Evolutionary conservation across 108 stramenopile genomes (phyloP).

Genomic region (Skeletonema costatum): DNA sequence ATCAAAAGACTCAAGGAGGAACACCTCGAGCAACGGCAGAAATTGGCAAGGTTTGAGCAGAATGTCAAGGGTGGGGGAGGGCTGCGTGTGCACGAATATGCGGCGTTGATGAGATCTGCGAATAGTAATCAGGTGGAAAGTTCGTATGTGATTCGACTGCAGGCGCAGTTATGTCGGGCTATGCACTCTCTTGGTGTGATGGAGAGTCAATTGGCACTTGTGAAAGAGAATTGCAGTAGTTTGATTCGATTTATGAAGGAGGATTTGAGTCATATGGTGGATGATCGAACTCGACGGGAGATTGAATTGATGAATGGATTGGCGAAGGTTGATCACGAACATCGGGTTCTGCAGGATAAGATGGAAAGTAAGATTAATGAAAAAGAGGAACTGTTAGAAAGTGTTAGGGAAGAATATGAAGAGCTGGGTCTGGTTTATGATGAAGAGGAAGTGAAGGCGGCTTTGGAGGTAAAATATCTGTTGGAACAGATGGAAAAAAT

Average conservation of each 20-base stretch:
- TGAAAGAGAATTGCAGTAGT: constrained; percentile 43
- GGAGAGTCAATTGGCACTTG: constrained; percentile 77
- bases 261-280: constrained; percentile 50
- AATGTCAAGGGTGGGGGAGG: constrained; percentile 33
- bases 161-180: constrained; percentile 81
- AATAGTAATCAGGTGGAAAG: constrained; percentile 44
- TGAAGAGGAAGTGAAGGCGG: constrained; percentile 42
- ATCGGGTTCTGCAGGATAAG: constrained; percentile 54
- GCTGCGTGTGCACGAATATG: constrained; percentile 43
- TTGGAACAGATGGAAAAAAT: constrained; percentile 50
- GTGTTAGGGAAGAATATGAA: constrained; percentile 53
- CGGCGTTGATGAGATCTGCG: constrained; percentile 32
- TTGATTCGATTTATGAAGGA: constrained; percentile 60
- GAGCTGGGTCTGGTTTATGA: constrained; percentile 49
- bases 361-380: constrained; percentile 55
- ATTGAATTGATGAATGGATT: constrained; percentile 77
- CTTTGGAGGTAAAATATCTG: constrained; percentile 49
- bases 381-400: constrained; percentile 51
- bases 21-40: constrained; percentile 23
- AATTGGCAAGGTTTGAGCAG: constrained; percentile 25
- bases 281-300: constrained; percentile 72
- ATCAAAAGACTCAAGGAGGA: constrained; percentile 43
- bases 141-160: constrained; percentile 72
- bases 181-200: constrained; percentile 84
- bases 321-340: constrained; percentile 56